Conservation (phyloP, 352 stramenopile genomes). For the Aphanomyces euteiches region DNA sequence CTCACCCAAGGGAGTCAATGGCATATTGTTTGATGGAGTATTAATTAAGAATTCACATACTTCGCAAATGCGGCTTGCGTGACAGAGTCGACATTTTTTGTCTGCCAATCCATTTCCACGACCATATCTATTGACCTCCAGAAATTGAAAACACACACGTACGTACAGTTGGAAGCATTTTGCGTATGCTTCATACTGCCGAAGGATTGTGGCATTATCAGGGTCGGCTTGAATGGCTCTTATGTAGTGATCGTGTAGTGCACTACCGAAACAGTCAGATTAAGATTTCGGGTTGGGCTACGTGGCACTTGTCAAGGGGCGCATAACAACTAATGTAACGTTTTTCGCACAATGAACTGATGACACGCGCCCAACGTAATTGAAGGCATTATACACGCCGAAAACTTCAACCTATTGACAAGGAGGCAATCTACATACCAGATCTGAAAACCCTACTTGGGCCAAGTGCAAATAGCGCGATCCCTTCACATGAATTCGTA, state of each 20-base stretch:
- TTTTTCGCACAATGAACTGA: constrained; percentile 80
- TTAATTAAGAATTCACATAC: constrained; percentile 65
- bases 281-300: constrained; percentile 28
- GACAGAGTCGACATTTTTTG: constrained; percentile 70
- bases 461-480: constrained; percentile 90
- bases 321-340: constrained; percentile 84
- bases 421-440: not conserved
- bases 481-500: constrained; percentile 85
- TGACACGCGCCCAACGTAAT: constrained; percentile 77
- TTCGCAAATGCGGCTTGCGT: constrained; percentile 79
- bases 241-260: constrained; percentile 80
- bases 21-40: constrained; percentile 13
- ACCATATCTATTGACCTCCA: constrained; percentile 20
- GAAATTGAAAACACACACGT: constrained; percentile 74
- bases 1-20: constrained; percentile 11
- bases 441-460: constrained; percentile 31
- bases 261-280: constrained; percentile 30
- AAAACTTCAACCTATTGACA: constrained; percentile 81
- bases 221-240: constrained; percentile 87
- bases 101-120: constrained; percentile 27
- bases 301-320: constrained; percentile 56
- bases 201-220: constrained; percentile 84
- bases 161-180: constrained; percentile 35
- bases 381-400: constrained; percentile 80
- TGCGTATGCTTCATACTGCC: constrained; percentile 85